Conservation (phyloP, 139 green algal genomes). For the Trebouxia sp. region DNA sequence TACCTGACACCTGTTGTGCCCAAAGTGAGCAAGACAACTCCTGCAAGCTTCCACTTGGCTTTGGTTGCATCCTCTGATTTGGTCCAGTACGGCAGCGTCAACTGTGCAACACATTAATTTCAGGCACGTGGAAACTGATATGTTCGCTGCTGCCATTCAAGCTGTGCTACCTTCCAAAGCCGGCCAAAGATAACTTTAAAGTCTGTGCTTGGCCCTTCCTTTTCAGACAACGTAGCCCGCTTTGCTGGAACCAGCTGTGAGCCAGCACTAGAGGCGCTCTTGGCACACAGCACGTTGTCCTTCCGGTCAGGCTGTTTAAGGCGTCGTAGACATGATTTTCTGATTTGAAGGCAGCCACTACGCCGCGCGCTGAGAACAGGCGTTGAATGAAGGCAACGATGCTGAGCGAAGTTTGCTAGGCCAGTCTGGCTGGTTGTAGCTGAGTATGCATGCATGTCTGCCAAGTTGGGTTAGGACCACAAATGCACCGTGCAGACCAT, state of each 20-base stretch:
- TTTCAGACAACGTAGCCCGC: conserved; percentile 24
- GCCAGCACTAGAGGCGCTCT: neutral
- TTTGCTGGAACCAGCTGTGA: conserved; percentile 1
- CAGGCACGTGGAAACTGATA: neutral
- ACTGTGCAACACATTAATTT: conserved; percentile 44
- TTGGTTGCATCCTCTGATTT: conserved; percentile 54
- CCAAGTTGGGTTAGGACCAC: no score
- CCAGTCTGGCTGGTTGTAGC: no score
- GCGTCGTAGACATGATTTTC: no score
- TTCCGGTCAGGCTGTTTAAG: no score
- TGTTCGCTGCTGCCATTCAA: neutral
- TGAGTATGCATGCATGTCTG: no score
- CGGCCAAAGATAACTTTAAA: conserved; percentile 68
- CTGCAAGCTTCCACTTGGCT: conserved; percentile 75
- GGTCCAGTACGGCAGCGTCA: conserved; percentile 83
- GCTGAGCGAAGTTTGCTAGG: no score
- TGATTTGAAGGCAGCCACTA: no score
- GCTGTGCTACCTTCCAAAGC: conserved; percentile 49
- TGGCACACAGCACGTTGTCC: neutral
- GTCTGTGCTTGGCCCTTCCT: conserved; percentile 70
- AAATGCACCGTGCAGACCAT: no score
- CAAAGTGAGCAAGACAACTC: conserved; percentile 89
- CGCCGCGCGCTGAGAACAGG: no score
- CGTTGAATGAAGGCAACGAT: no score
- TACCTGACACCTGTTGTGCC: conserved; percentile 92